Percentiles rank a stretch among this genome's conserved stretches.
phyloP scores from a whole-genome alignment of 306 rosid species.

The Cucumis cinereus region DNA sequence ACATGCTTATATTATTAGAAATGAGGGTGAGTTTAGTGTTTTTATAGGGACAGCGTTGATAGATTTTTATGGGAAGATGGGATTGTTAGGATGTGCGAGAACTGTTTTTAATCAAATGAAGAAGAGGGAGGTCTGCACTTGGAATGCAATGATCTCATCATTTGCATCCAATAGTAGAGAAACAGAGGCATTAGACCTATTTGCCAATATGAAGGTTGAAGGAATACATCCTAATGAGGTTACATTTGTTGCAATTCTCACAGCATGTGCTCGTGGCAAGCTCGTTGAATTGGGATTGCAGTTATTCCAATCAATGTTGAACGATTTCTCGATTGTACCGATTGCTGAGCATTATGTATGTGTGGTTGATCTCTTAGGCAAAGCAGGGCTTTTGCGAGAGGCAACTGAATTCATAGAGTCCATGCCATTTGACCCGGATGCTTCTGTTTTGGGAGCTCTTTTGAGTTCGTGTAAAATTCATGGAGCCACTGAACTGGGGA shows the following conservation, averaged over 20 bases:
- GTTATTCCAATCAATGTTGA: conserved; percentile 39
- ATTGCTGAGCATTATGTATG: conserved; percentile 61
- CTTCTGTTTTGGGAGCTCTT: conserved; percentile 55
- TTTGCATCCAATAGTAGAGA: conserved; percentile 56
- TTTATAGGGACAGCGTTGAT: conserved; percentile 49
- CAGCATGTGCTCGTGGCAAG: conserved; percentile 62
- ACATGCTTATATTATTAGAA: conserved; percentile 35
- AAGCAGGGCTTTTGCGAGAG: conserved; percentile 59
- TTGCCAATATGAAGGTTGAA: conserved; percentile 36
- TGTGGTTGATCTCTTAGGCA: conserved; percentile 63
- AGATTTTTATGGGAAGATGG: conserved; percentile 66
- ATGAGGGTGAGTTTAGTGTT: conserved; percentile 27
- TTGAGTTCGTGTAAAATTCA: conserved; percentile 69
- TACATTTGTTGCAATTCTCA: conserved; percentile 55
- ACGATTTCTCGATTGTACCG: conserved; percentile 31
- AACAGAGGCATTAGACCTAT: conserved; percentile 47
- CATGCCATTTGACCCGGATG: conserved; percentile 64
- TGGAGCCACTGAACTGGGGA: conserved; percentile 56
- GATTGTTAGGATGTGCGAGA: conserved; percentile 27
- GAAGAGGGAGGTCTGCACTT: conserved; percentile 42
- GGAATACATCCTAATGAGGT: conserved; percentile 39
- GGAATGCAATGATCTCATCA: conserved; percentile 79
- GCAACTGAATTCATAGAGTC: conserved; percentile 35
- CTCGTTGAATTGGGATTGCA: conserved; percentile 37
- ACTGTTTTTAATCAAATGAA: conserved; percentile 31